Conservation (phyloP, 495 filamentous ascomycete species). For the Copromyces sp. region DNA sequence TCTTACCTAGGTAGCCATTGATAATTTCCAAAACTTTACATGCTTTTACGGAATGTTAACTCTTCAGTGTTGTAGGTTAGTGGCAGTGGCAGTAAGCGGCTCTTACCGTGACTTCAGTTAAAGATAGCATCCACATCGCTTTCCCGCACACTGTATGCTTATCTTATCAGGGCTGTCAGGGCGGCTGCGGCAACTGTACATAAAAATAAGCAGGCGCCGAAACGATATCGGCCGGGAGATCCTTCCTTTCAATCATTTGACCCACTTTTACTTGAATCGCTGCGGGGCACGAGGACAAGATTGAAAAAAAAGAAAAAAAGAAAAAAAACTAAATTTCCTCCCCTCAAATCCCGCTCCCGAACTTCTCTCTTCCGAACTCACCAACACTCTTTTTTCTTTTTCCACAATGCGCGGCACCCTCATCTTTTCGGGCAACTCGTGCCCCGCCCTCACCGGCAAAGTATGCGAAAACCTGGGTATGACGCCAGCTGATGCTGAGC, state of each 20-base stretch:
- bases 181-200: not conserved
- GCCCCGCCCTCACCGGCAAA: constrained; percentile 43
- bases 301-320: not conserved
- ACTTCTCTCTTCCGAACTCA: constrained; percentile 2
- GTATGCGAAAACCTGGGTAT: constrained; percentile 52
- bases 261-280: not conserved
- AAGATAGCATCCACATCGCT: not conserved
- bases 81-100: not conserved
- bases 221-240: not conserved
- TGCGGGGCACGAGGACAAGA: not conserved
- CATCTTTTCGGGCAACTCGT: constrained; percentile 48
- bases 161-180: not conserved
- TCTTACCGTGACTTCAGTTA: not conserved
- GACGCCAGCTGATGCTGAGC: constrained; percentile 45
- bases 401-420: constrained; percentile 45
- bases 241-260: not conserved
- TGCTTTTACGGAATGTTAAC: not conserved
- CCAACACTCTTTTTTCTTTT: not conserved
- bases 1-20: not conserved
- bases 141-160: not conserved
- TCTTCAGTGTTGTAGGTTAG: not conserved
- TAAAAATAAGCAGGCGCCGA: not conserved
- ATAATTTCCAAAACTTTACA: not conserved
- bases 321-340: not conserved
- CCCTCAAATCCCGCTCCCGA: constrained; percentile 5